Evolutionary conservation across 495 filamentous ascomycete species (phyloP), one percentile per base, ranked within the genome.

Genomic region (Neurospora sp.): DNA sequence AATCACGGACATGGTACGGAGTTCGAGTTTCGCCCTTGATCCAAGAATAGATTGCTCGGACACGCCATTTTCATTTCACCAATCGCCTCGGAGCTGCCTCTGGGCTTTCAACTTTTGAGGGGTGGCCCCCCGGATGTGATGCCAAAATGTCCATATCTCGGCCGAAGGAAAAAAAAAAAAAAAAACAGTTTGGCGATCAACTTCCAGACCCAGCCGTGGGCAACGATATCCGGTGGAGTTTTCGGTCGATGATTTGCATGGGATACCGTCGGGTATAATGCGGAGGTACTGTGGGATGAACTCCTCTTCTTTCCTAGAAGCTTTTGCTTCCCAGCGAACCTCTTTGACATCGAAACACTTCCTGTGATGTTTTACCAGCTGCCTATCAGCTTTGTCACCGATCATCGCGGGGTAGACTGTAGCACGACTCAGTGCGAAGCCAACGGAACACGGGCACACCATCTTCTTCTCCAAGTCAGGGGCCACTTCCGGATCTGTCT

Each of bases 41-140:
- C 80, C 79, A 82, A 79, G 72, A 82, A 81, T 82, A 82, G 79
- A 80, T 78, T 79, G 77, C 72, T 74, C 72, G 74, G 53, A 65
- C 77, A 75, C 71, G 76, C 72, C 74, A 72, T 68, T 18, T 65
- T 65, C 27, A 35, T 65, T 65, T 65, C 27, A 31, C 27, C 53
- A 65, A 65, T 65, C 53, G 53, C 53, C 53, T 18, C 27, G 12
- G 53, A 65, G 22, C 27, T 65, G 53, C 2, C 12, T 61, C 48
- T 61, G 53, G 22, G 27, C 53, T 35, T 65, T 65, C 27, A 18
- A 65, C 27, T 65, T 61, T 65, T 65, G 53, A 35, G 31, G 35
- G 35, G 35, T 37, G 35, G 53, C 9, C 22, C 53, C 53, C 22
- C 1, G 9, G 45, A 53, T 53, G 20, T 59, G 20, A 59, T 59